phyloP scores from a whole-genome alignment of 2,329 filamentous ascomycete genomes.

The Sporothrix pallida region DNA sequence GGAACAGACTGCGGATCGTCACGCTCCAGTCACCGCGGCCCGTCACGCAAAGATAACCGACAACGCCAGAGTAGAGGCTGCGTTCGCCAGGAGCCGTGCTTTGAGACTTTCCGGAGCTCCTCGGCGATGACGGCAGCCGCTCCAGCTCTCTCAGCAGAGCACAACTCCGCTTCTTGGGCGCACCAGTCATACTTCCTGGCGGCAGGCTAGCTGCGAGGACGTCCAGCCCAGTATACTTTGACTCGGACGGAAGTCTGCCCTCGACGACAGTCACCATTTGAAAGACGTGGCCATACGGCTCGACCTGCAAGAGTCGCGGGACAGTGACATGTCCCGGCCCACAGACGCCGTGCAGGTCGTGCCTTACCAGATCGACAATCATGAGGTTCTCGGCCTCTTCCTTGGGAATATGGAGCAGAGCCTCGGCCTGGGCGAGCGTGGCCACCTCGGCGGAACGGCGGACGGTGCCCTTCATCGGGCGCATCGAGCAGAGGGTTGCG shows the following conservation, averaged over 20 bases:
- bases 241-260: slow-evolving; percentile 57
- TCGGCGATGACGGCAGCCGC: slow-evolving; percentile 45
- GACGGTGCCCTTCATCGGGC: slow-evolving; percentile 97
- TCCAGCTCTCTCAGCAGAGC: slow-evolving; percentile 78
- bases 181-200: slow-evolving; percentile 94
- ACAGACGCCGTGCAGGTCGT: slow-evolving; percentile 86
- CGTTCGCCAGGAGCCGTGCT: slow-evolving; percentile 52
- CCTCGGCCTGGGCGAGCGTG: slow-evolving; percentile 73
- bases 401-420: slow-evolving; percentile 78
- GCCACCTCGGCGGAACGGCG: slow-evolving; percentile 70
- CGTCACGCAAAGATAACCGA: slow-evolving; percentile 87
- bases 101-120: background rate
- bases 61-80: slow-evolving; percentile 83
- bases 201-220: slow-evolving; percentile 80
- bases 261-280: slow-evolving; percentile 90
- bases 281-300: slow-evolving; percentile 89
- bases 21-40: slow-evolving; percentile 91
- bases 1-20: slow-evolving; percentile 81
- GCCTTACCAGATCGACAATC: slow-evolving; percentile 96
- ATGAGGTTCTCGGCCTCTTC: slow-evolving; percentile 96
- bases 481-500: slow-evolving; percentile 68
- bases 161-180: slow-evolving; percentile 91
- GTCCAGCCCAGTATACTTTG: slow-evolving; percentile 67
- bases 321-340: slow-evolving; percentile 76
- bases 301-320: slow-evolving; percentile 79